These are phyloP conservation scores for Aquilaria agallochum DNA, from an alignment of 441 rosid genomes.

Conservation along the genomic window DNA sequence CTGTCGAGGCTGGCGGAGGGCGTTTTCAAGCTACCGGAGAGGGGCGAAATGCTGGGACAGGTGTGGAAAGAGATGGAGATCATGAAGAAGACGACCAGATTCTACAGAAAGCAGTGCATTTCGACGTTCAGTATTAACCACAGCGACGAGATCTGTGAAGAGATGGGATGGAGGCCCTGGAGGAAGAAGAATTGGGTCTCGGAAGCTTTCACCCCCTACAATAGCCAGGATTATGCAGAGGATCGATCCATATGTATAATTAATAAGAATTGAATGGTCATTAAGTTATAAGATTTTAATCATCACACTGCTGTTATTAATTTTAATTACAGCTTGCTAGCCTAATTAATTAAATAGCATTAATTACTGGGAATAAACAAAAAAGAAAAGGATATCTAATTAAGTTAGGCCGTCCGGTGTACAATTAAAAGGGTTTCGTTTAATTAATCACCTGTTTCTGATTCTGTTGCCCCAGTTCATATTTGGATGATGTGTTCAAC, in stretches of 20 bases:
- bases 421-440: too few species aligned
- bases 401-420: too few species aligned
- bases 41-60: slow-evolving; percentile 33
- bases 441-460: too few species aligned
- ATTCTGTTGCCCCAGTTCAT: too few species aligned
- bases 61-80: slow-evolving; percentile 28
- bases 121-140: slow-evolving; percentile 49
- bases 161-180: slow-evolving; percentile 58
- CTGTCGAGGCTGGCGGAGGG: slow-evolving; percentile 34
- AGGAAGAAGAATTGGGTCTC: slow-evolving; percentile 38
- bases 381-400: too few species aligned
- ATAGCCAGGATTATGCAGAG: slow-evolving; percentile 37
- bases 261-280: too few species aligned
- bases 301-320: too few species aligned
- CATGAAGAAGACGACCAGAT: slow-evolving; percentile 43
- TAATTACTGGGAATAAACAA: too few species aligned
- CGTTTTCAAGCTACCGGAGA: slow-evolving; percentile 31
- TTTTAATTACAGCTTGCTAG: too few species aligned
- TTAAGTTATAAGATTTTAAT: too few species aligned
- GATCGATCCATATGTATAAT: not conserved
- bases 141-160: slow-evolving; percentile 51
- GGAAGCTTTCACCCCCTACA: slow-evolving; percentile 45
- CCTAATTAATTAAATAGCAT: too few species aligned
- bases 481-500: too few species aligned
- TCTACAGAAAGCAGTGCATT: slow-evolving; percentile 42